Evolutionary conservation across 345 rosid genomes (phyloP).

Genomic region (Moricandia moricandioides): DNA sequence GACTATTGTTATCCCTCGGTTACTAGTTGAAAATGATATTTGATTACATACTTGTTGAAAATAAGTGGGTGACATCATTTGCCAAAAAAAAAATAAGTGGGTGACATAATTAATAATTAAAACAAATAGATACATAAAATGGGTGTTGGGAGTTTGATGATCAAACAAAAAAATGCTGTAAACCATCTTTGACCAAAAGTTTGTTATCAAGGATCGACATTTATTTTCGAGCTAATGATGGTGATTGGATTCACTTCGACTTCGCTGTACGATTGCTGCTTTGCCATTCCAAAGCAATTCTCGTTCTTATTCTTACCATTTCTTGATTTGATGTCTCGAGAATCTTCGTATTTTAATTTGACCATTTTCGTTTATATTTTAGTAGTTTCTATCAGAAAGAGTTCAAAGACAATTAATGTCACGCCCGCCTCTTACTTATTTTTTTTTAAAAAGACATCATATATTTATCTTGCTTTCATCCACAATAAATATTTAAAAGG

Average conservation of each 20-base stretch:
- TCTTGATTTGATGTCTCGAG: not conserved
- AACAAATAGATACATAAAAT: not conserved
- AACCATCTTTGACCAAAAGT: slow-evolving; percentile 9
- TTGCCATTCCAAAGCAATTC: not conserved
- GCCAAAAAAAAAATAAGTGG: no score
- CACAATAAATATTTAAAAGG: no score
- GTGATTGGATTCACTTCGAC: slow-evolving; percentile 12
- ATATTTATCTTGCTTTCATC: no score
- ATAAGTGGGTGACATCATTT: no score
- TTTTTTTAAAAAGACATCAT: no score
- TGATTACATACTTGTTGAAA: slow-evolving; percentile 13
- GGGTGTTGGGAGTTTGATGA: slow-evolving; percentile 19
- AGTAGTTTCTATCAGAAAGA: not conserved
- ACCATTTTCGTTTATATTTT: not conserved
- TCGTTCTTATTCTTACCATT: not conserved
- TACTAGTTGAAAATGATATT: not conserved
- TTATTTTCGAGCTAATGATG: slow-evolving; percentile 9
- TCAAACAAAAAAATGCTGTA: slow-evolving; percentile 4
- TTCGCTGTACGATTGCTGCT: slow-evolving; percentile 1
- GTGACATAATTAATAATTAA: not conserved
- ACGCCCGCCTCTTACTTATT: no score
- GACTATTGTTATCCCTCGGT: not conserved
- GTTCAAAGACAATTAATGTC: not conserved
- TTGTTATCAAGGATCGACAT: not conserved
- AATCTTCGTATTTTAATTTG: no score